Conservation (phyloP, 2,329 filamentous ascomycete genomes). For the Pseudogymnoascus pannorum region DNA sequence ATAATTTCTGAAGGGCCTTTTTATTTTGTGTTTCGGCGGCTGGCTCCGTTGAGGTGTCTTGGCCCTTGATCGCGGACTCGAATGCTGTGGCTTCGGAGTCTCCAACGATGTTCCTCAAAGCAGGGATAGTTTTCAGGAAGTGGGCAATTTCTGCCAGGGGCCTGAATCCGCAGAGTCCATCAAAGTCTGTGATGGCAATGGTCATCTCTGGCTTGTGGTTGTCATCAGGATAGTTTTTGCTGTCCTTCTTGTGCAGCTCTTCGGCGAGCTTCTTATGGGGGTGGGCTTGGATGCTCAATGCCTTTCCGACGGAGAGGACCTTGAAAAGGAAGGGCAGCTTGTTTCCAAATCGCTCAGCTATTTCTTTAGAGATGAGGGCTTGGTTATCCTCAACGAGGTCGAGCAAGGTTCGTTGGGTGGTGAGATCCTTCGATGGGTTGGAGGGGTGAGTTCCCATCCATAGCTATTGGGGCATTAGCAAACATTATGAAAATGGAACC, state of each 20-base stretch:
- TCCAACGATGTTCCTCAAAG: constrained; percentile 61
- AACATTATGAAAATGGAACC: constrained; percentile 49
- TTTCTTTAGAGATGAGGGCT: constrained; percentile 65
- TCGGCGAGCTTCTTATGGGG: constrained; percentile 93
- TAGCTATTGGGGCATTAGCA: constrained; percentile 47
- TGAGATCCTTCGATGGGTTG: constrained; percentile 83
- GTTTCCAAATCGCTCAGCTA: constrained; percentile 66
- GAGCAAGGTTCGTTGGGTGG: constrained; percentile 75
- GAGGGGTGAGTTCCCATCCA: constrained; percentile 99
- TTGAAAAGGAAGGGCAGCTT: constrained; percentile 97
- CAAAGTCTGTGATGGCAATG: constrained; percentile 92
- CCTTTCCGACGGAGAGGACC: constrained; percentile 91
- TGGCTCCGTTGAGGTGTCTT: constrained; percentile 35
- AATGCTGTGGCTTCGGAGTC: constrained; percentile 54
- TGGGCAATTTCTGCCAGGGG: constrained; percentile 79
- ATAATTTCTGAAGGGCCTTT: constrained; percentile 65
- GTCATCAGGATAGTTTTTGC: constrained; percentile 95
- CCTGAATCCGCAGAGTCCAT: constrained; percentile 91
- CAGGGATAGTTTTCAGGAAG: constrained; percentile 56
- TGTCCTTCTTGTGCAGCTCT: constrained; percentile 74
- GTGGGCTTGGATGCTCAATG: constrained; percentile 93
- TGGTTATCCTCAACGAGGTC: constrained; percentile 85
- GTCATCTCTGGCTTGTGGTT: constrained; percentile 99
- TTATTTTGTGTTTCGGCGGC: constrained; percentile 58
- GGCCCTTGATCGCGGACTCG: constrained; percentile 44